Conservation (phyloP, 768 basidiomycete genomes). For the Galerina marginata region DNA sequence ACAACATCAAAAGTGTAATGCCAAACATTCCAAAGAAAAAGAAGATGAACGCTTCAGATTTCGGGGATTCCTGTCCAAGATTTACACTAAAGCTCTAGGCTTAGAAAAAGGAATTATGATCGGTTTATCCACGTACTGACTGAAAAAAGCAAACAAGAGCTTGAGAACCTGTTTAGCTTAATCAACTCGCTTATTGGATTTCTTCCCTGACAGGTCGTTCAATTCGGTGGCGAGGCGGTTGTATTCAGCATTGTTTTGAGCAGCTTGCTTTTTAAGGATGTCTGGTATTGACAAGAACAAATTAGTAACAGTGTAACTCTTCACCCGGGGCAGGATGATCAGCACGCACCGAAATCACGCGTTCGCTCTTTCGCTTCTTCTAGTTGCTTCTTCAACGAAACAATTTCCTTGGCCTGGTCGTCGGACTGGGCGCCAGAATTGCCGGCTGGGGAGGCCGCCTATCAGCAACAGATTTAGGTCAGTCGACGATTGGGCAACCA, state of each 20-base stretch:
- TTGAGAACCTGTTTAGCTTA: constrained; percentile 29
- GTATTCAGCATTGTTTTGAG: constrained; percentile 79
- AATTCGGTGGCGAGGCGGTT: constrained; percentile 81
- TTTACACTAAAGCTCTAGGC: no score
- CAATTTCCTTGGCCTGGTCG: constrained; percentile 61
- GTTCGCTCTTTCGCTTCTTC: constrained; percentile 60
- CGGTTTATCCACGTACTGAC: no score
- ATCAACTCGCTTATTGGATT: constrained; percentile 68
- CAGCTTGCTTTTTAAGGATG: constrained; percentile 82
- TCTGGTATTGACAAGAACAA: constrained; percentile 44
- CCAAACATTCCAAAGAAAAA: no score
- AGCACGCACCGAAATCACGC: constrained; percentile 67
- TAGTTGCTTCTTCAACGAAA: constrained; percentile 72
- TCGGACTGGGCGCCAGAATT: constrained; percentile 27
- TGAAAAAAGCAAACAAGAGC: background rate
- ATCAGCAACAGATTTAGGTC: background rate
- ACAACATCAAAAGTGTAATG: no score
- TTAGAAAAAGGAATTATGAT: no score
- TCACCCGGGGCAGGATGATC: background rate
- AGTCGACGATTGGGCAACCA: background rate
- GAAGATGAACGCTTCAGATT: no score
- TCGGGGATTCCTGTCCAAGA: no score
- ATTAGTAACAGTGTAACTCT: background rate
- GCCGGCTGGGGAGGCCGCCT: constrained; percentile 19
- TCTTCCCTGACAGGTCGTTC: constrained; percentile 68